Conservation (phyloP, 345 rosid genomes). For the Corchorus capsularis region DNA sequence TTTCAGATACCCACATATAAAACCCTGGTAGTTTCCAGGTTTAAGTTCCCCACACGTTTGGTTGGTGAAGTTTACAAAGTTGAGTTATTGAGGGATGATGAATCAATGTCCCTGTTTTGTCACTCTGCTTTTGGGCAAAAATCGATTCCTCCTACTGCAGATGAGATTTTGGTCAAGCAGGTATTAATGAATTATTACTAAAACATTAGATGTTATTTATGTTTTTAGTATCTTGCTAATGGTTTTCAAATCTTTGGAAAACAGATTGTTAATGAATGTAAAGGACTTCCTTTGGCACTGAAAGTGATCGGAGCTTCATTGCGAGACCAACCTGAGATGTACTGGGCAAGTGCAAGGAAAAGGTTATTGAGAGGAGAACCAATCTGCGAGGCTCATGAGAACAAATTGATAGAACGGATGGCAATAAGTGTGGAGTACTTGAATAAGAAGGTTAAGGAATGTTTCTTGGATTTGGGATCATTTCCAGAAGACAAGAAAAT, state of each 20-base stretch:
- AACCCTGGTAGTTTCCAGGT: constrained; percentile 78
- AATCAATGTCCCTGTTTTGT: constrained; percentile 72
- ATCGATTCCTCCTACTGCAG: constrained; percentile 52
- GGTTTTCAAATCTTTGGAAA: constrained; percentile 1
- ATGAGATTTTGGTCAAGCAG: constrained; percentile 63
- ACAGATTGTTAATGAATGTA: constrained; percentile 78
- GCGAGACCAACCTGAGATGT: constrained; percentile 58
- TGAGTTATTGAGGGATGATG: constrained; percentile 62
- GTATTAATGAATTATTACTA: constrained; percentile 29
- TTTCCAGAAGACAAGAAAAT: constrained; percentile 96
- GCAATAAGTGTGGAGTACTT: constrained; percentile 64
- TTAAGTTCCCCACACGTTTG: constrained; percentile 47
- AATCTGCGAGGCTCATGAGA: constrained; percentile 72
- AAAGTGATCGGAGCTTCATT: constrained; percentile 90
- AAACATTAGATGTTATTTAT: neutral
- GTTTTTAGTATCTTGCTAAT: constrained; percentile 13
- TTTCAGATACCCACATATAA: constrained; percentile 51
- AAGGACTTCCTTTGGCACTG: constrained; percentile 95
- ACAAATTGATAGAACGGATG: constrained; percentile 70
- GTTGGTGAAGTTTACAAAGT: constrained; percentile 47
- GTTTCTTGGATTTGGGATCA: constrained; percentile 93
- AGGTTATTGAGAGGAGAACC: constrained; percentile 73
- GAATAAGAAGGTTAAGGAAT: constrained; percentile 51
- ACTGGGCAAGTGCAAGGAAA: constrained; percentile 66
- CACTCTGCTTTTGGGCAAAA: constrained; percentile 72